Conservation (phyloP, 257 asterid species). For the Capsicum pubescens region DNA sequence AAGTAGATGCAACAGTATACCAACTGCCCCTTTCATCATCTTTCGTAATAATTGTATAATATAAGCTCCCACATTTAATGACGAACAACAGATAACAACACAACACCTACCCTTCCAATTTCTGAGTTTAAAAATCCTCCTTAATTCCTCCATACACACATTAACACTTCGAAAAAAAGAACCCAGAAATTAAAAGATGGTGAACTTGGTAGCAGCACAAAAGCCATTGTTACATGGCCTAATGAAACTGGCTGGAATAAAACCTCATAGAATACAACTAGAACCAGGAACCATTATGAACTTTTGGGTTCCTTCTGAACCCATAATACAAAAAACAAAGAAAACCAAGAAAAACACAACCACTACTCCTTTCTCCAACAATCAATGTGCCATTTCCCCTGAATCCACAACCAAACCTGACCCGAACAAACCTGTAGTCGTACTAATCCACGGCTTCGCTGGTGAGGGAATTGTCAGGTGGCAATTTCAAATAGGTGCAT, state of each 20-base stretch:
- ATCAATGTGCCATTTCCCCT: no score
- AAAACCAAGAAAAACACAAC: no score
- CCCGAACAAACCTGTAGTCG: no score
- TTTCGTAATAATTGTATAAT: not conserved
- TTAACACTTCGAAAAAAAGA: no score
- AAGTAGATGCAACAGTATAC: constrained; percentile 10
- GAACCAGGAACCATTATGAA: constrained; percentile 63
- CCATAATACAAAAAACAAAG: constrained; percentile 46
- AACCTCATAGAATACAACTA: constrained; percentile 56
- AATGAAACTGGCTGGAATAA: constrained; percentile 75
- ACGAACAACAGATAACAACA: constrained; percentile 43
- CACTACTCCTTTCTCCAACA: no score
- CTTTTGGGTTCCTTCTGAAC: constrained; percentile 73
- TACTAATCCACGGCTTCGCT: no score
- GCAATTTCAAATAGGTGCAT: no score
- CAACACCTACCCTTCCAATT: constrained; percentile 45
- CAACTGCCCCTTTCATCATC: constrained; percentile 1
- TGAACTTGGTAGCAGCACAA: constrained; percentile 74
- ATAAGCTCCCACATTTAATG: constrained; percentile 26
- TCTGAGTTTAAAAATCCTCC: constrained; percentile 20
- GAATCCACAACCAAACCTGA: no score
- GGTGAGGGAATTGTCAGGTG: no score
- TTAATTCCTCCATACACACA: not conserved
- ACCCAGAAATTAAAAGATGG: constrained; percentile 60
- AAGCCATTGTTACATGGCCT: constrained; percentile 60